Evolutionary conservation across 2,329 filamentous ascomycete species (phyloP).

Genomic region (Alternaria postmessia): DNA sequence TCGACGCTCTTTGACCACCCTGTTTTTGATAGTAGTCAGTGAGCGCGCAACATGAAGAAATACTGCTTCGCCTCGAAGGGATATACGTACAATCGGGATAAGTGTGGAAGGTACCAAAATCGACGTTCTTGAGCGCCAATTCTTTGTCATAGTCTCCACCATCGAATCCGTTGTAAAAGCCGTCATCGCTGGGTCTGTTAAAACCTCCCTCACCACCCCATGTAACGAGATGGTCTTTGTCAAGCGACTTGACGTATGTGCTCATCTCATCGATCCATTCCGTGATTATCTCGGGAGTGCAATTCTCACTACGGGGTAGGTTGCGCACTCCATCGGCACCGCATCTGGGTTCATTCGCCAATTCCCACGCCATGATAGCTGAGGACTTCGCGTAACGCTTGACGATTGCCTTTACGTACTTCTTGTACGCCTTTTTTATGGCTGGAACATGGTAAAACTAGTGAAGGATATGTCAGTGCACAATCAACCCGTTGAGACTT

Average conservation of each 20-base stretch:
- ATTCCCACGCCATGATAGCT: constrained; percentile 64
- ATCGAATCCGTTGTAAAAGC: constrained; percentile 54
- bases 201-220: constrained; percentile 60
- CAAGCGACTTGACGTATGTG: constrained; percentile 62
- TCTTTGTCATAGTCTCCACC: constrained; percentile 65
- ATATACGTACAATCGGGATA: constrained; percentile 59
- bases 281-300: constrained; percentile 54
- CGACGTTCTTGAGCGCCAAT: constrained; percentile 58
- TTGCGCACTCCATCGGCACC: constrained; percentile 38
- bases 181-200: constrained; percentile 38
- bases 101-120: constrained; percentile 65
- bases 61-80: not conserved
- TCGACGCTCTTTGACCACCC: constrained; percentile 51
- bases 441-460: constrained; percentile 53
- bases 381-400: constrained; percentile 58
- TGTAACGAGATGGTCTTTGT: constrained; percentile 63
- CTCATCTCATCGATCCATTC: constrained; percentile 64
- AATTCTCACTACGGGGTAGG: constrained; percentile 40
- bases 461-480: not conserved
- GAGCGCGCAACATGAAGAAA: not conserved
- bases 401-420: constrained; percentile 61
- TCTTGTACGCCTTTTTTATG: constrained; percentile 61
- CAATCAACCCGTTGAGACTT: not conserved
- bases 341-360: constrained; percentile 58
- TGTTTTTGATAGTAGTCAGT: not conserved